A percentile compares a stretch with the other conserved stretches of the same genome.
phyloP scores from a whole-genome alignment of 164 flowering plant species.

The Kingdonia uniflora region DNA sequence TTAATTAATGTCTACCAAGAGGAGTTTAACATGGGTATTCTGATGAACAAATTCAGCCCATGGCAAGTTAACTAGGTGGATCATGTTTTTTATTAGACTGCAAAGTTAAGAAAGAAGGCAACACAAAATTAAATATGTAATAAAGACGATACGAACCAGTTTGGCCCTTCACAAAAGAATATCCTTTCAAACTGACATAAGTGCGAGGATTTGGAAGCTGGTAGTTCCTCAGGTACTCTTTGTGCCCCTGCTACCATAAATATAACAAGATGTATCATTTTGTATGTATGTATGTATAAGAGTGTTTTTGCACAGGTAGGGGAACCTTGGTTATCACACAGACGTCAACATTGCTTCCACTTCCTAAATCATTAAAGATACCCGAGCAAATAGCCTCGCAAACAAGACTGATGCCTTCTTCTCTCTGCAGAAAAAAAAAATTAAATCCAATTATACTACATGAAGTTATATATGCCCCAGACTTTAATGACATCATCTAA shows the following conservation, averaged over 20 bases:
- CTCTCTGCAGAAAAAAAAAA: conserved; percentile 48
- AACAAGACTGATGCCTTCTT: conserved; percentile 77
- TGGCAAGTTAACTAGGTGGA: too few relatives aligned
- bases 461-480: background rate
- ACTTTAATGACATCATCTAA: too few relatives aligned
- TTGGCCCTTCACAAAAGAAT: conserved; percentile 50
- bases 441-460: background rate
- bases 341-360: conserved; percentile 97
- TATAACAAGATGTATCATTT: background rate
- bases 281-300: background rate
- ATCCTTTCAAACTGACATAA: conserved; percentile 51
- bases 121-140: background rate
- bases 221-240: conserved; percentile 74
- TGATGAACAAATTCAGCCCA: too few relatives aligned
- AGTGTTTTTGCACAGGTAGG: background rate
- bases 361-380: conserved; percentile 92
- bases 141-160: conserved; percentile 41
- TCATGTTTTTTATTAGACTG: background rate
- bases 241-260: conserved; percentile 41
- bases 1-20: background rate
- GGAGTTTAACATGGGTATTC: too few relatives aligned
- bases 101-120: background rate
- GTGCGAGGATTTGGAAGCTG: conserved; percentile 75
- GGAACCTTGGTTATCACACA: conserved; percentile 91
- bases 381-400: conserved; percentile 82